Conservation (phyloP, 1,139 yeast species). For the Debaryomycetaceae sp. region DNA sequence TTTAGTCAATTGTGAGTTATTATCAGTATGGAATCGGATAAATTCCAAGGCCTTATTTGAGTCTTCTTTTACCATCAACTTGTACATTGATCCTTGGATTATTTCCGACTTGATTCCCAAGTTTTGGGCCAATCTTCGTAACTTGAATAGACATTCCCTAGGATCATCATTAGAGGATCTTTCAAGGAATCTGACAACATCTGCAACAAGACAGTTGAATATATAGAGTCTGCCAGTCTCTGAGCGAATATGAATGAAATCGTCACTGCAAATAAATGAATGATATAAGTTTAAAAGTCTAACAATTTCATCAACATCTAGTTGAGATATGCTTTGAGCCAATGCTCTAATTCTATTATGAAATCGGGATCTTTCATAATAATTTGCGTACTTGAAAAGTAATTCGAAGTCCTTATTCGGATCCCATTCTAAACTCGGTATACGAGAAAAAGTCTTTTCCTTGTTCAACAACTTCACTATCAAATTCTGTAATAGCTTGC, state of each 20-base stretch:
- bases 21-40: conserved; percentile 16
- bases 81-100: conserved; percentile 20
- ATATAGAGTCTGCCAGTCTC: conserved; percentile 17
- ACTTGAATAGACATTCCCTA: conserved; percentile 10
- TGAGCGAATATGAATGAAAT: conserved; percentile 15
- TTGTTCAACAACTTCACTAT: background rate
- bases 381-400: conserved; percentile 10
- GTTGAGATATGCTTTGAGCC: conserved; percentile 29
- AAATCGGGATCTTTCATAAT: conserved; percentile 18
- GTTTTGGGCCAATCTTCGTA: conserved; percentile 15
- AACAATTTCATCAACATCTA: conserved; percentile 15
- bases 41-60: conserved; percentile 22
- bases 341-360: conserved; percentile 26
- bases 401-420: conserved; percentile 16
- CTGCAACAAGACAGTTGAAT: conserved; percentile 15
- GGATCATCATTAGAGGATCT: conserved; percentile 7
- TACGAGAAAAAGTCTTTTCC: background rate
- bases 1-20: conserved; percentile 14
- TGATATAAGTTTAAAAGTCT: conserved; percentile 14
- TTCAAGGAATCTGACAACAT: conserved; percentile 19
- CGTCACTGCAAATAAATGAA: conserved; percentile 8
- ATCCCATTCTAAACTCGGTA: background rate
- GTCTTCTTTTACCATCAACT: conserved; percentile 23
- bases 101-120: conserved; percentile 14
- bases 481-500: background rate